phyloP scores from a whole-genome alignment of 2,329 filamentous ascomycete genomes.

The Aspergillus sp. region DNA sequence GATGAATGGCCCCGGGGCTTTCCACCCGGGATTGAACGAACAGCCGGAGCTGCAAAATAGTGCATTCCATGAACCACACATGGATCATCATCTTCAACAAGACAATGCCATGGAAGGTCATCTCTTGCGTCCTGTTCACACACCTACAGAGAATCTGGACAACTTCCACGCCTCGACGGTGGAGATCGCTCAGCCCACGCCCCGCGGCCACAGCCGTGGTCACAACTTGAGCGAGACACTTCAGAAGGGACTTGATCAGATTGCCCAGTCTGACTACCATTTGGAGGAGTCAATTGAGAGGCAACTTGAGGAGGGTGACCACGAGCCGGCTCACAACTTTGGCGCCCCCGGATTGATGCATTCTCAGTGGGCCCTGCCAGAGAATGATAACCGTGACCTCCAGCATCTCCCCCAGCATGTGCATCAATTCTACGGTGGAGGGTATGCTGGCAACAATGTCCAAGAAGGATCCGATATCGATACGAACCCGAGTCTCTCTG shows the following conservation, averaged over 20 bases:
- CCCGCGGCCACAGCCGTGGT: slow-evolving; percentile 54
- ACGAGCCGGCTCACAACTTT: slow-evolving; percentile 30
- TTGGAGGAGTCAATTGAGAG: slow-evolving; percentile 76
- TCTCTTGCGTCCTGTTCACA: slow-evolving; percentile 29
- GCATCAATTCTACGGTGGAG: slow-evolving; percentile 35
- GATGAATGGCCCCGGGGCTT: slow-evolving; percentile 53
- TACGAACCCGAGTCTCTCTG: slow-evolving; percentile 71
- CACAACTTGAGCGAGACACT: slow-evolving; percentile 76
- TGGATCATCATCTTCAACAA: slow-evolving; percentile 29
- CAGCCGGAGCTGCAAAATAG: slow-evolving; percentile 21
- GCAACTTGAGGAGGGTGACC: slow-evolving; percentile 75
- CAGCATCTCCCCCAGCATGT: slow-evolving; percentile 29
- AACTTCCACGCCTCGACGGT: slow-evolving; percentile 44
- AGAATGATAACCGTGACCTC: slow-evolving; percentile 25
- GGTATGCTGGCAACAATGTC: slow-evolving; percentile 29
- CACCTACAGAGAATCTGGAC: slow-evolving; percentile 35
- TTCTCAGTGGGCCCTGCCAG: slow-evolving; percentile 39
- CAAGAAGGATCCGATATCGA: slow-evolving; percentile 66
- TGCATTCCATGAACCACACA: slow-evolving; percentile 23
- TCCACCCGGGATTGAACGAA: slow-evolving; percentile 31
- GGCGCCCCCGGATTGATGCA: slow-evolving; percentile 32
- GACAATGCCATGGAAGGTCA: slow-evolving; percentile 22
- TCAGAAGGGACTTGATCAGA: slow-evolving; percentile 73
- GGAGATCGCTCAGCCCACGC: slow-evolving; percentile 61
- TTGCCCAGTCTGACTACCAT: slow-evolving; percentile 73